These are phyloP conservation scores for Heritiera littoralis DNA, from an alignment of 345 rosid genomes.

Conservation along the genomic window DNA sequence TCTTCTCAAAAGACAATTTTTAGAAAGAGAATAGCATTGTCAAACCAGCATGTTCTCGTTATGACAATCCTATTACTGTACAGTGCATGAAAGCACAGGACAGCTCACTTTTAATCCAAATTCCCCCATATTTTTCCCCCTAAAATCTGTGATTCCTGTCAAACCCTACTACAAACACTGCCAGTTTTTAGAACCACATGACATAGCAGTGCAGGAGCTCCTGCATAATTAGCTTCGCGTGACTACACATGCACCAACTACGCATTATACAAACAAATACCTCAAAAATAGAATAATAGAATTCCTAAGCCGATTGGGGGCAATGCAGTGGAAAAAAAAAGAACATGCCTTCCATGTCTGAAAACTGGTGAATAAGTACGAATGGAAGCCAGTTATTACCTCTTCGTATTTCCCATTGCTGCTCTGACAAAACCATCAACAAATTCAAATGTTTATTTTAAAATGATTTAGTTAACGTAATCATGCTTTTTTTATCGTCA, in stretches of 20 bases:
- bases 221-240: conserved; percentile 30
- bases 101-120: not conserved
- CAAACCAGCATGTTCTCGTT: conserved; percentile 22
- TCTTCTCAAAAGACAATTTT: not conserved
- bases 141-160: conserved; percentile 1
- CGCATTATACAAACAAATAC: conserved; percentile 7
- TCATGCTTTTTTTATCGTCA: not conserved
- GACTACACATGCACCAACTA: conserved; percentile 34
- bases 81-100: not conserved
- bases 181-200: not conserved
- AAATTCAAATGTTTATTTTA: not conserved
- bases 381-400: not conserved
- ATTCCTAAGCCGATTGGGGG: conserved; percentile 19
- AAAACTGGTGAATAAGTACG: not conserved
- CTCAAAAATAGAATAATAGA: no score
- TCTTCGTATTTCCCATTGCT: conserved; percentile 7
- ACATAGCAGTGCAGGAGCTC: conserved; percentile 8
- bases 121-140: not conserved
- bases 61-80: conserved; percentile 26
- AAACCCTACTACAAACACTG: not conserved
- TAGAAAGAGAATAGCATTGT: not conserved
- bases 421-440: conserved; percentile 23
- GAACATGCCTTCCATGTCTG: conserved; percentile 15
- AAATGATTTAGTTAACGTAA: not conserved
- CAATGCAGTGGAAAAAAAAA: not conserved